phyloP scores from a whole-genome alignment of 2,329 filamentous ascomycete genomes.

The Penicillium expansum region DNA sequence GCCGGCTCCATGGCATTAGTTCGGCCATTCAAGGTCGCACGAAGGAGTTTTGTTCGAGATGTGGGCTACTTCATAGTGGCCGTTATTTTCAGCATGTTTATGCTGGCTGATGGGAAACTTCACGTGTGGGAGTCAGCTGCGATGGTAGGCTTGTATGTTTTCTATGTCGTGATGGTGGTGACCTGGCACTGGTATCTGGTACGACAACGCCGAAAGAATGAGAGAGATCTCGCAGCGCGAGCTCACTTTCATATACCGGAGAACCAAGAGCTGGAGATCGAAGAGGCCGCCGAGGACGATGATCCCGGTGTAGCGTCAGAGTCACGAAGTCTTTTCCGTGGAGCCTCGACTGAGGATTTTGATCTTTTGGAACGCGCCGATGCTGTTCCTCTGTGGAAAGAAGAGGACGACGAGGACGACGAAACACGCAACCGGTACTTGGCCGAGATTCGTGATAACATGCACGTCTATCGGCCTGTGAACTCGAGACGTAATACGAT shows the following conservation, averaged over 20 bases:
- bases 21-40: constrained; percentile 88
- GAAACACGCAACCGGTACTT: constrained; percentile 59
- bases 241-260: constrained; percentile 67
- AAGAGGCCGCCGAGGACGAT: constrained; percentile 57
- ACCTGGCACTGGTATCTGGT: constrained; percentile 85
- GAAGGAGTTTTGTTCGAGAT: constrained; percentile 85
- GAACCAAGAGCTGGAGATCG: constrained; percentile 58
- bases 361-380: constrained; percentile 57
- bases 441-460: constrained; percentile 86
- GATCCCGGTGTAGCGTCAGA: constrained; percentile 48
- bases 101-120: constrained; percentile 79
- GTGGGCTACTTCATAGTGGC: constrained; percentile 89
- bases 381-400: constrained; percentile 42
- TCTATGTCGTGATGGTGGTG: constrained; percentile 87
- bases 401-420: constrained; percentile 54
- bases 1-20: constrained; percentile 96
- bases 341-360: constrained; percentile 62
- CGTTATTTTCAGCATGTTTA: constrained; percentile 80
- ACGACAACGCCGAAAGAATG: constrained; percentile 58
- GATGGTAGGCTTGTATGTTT: constrained; percentile 88
- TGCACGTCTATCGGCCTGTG: constrained; percentile 75
- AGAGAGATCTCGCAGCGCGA: constrained; percentile 68
- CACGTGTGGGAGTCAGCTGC: constrained; percentile 82
- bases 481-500: constrained; percentile 67
- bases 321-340: constrained; percentile 45